A percentile compares a stretch with the other conserved stretches of the same genome.
These are phyloP conservation scores for Phytophthora constricta DNA, from an alignment of 352 stramenopile genomes.

Conservation along the genomic window DNA sequence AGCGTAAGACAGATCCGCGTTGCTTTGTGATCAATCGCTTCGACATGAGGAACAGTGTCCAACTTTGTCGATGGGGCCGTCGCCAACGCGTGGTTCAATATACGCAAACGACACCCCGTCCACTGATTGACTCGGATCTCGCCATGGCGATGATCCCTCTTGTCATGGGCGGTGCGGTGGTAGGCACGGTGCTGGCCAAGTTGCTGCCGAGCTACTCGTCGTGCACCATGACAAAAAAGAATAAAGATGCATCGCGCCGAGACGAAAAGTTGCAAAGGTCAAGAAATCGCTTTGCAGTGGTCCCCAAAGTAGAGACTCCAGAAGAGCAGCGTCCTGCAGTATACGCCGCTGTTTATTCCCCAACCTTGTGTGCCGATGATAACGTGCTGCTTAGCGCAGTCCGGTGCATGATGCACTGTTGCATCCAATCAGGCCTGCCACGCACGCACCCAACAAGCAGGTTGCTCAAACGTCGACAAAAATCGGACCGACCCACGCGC, in stretches of 20 bases:
- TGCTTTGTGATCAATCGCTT: constrained; percentile 65
- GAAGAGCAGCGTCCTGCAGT: constrained; percentile 8
- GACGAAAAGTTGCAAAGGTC: constrained; percentile 29
- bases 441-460: background rate
- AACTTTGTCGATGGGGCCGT: constrained; percentile 60
- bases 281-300: constrained; percentile 14
- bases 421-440: background rate
- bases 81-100: constrained; percentile 63
- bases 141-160: constrained; percentile 56
- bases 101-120: constrained; percentile 62
- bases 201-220: constrained; percentile 62
- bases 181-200: constrained; percentile 57
- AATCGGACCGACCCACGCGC: background rate
- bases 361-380: no score
- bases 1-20: no score
- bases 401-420: background rate
- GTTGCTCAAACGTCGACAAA: background rate
- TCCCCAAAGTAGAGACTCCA: constrained; percentile 1
- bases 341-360: constrained; percentile 17
- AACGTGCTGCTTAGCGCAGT: background rate
- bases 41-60: constrained; percentile 60
- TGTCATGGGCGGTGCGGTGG: constrained; percentile 63
- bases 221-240: constrained; percentile 35
- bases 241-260: constrained; percentile 40
- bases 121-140: constrained; percentile 64